These are phyloP conservation scores for Lipomyces starkeyi DNA, from an alignment of 805 yeast species.

Conservation along the genomic window DNA sequence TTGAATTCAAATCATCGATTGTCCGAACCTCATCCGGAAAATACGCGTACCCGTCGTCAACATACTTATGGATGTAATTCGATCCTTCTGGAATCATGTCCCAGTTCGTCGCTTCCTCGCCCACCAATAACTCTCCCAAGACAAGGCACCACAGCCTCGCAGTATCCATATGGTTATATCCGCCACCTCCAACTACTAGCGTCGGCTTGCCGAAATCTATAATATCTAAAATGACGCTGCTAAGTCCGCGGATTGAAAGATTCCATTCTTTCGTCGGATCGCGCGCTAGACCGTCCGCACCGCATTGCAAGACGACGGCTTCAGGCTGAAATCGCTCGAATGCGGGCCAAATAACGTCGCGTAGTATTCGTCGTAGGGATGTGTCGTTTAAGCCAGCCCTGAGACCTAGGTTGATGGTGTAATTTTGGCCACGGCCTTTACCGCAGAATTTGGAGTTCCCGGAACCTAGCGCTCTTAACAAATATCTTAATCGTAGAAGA, in stretches of 20 bases:
- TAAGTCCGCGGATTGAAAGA: conserved; percentile 59
- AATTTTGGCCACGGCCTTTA: conserved; percentile 49
- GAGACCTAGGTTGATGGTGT: conserved; percentile 61
- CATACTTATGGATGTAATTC: conserved; percentile 20
- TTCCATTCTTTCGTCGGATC: conserved; percentile 75
- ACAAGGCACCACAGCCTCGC: conserved; percentile 65
- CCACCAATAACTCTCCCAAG: conserved; percentile 16
- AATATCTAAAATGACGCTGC: conserved; percentile 46
- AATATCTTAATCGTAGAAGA: neutral
- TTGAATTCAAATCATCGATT: conserved; percentile 11
- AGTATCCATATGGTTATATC: conserved; percentile 66
- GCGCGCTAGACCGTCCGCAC: conserved; percentile 74
- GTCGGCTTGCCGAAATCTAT: conserved; percentile 47
- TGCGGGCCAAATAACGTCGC: conserved; percentile 53
- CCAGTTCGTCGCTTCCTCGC: conserved; percentile 18
- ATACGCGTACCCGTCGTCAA: conserved; percentile 26
- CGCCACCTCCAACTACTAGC: conserved; percentile 76
- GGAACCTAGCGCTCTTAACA: conserved; percentile 44
- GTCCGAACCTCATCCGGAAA: conserved; percentile 13
- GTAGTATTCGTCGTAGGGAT: conserved; percentile 49
- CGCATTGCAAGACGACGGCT: conserved; percentile 67
- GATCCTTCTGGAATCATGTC: conserved; percentile 29
- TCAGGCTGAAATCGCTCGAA: conserved; percentile 54
- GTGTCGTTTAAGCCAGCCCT: conserved; percentile 61
- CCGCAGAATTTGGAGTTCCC: conserved; percentile 55